Conservation (phyloP, 2,329 filamentous ascomycete genomes). For the Talaromyces islandicus region DNA sequence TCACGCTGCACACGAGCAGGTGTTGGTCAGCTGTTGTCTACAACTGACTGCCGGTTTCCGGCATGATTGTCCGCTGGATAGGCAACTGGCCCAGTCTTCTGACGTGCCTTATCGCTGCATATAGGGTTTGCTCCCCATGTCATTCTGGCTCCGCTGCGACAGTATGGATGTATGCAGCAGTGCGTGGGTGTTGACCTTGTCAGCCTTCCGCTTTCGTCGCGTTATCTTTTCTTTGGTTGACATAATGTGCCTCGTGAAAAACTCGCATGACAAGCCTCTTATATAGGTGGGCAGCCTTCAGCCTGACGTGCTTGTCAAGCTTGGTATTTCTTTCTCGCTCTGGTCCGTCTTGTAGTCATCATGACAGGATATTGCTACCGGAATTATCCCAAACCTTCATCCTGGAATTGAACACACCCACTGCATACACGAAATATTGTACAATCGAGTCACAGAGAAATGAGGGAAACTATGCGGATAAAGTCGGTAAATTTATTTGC, state of each 20-base stretch:
- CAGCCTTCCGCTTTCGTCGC: constrained; percentile 22
- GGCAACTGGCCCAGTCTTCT: not conserved
- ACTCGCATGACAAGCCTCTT: constrained; percentile 7
- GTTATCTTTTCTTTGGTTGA: not conserved
- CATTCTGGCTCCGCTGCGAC: constrained; percentile 8
- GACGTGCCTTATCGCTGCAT: constrained; percentile 13
- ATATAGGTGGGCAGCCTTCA: not conserved
- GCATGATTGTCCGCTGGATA: not conserved
- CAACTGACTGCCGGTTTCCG: constrained; percentile 4
- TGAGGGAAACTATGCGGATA: constrained; percentile 2
- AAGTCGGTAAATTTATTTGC: constrained; percentile 16
- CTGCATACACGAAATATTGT: not conserved
- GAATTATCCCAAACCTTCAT: not conserved
- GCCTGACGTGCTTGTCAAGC: not conserved
- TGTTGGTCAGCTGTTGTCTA: constrained; percentile 7
- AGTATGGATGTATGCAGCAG: not conserved
- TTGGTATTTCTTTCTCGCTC: not conserved
- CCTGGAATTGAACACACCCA: not conserved
- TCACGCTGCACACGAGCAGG: constrained; percentile 1
- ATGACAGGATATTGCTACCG: not conserved
- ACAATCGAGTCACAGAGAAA: not conserved
- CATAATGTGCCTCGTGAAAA: constrained; percentile 6
- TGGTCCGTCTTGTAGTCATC: not conserved
- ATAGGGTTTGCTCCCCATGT: not conserved
- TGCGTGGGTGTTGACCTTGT: constrained; percentile 6